Conservation (phyloP, 2,329 filamentous ascomycete genomes). For the Hypoxylon rubiginosum region DNA sequence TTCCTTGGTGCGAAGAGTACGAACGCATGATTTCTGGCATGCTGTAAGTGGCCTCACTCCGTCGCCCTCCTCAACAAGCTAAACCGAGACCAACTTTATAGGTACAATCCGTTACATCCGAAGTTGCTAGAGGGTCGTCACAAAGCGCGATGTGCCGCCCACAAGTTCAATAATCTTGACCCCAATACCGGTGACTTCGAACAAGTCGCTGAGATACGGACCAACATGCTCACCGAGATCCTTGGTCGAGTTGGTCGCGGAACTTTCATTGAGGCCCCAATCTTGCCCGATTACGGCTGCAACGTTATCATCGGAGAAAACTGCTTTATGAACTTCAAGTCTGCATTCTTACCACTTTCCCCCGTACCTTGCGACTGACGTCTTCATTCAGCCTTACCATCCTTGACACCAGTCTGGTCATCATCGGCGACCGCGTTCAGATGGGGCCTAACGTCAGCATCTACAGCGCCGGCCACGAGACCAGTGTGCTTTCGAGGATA, state of each 20-base stretch:
- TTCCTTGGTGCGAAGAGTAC: conserved; percentile 63
- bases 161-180: conserved; percentile 69
- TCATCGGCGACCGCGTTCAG: conserved; percentile 77
- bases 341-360: background rate
- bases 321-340: conserved; percentile 73
- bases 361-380: background rate
- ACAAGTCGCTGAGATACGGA: conserved; percentile 50
- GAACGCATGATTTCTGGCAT: conserved; percentile 75
- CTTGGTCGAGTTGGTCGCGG: conserved; percentile 65
- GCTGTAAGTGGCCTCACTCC: conserved; percentile 59
- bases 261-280: conserved; percentile 70
- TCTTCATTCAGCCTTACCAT: conserved; percentile 61
- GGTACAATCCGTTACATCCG: conserved; percentile 52
- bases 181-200: conserved; percentile 51
- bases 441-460: conserved; percentile 79
- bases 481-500: conserved; percentile 48
- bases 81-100: background rate
- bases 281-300: conserved; percentile 74
- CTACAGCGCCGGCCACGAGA: conserved; percentile 78
- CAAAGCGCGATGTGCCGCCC: conserved; percentile 65
- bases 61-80: background rate
- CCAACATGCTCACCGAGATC: conserved; percentile 62
- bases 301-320: conserved; percentile 71
- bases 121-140: conserved; percentile 64
- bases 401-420: conserved; percentile 77